Percentiles rank a stretch among this genome's conserved stretches.
phyloP scores from a whole-genome alignment of 2,329 filamentous ascomycete genomes.

The Hortaea werneckii region DNA sequence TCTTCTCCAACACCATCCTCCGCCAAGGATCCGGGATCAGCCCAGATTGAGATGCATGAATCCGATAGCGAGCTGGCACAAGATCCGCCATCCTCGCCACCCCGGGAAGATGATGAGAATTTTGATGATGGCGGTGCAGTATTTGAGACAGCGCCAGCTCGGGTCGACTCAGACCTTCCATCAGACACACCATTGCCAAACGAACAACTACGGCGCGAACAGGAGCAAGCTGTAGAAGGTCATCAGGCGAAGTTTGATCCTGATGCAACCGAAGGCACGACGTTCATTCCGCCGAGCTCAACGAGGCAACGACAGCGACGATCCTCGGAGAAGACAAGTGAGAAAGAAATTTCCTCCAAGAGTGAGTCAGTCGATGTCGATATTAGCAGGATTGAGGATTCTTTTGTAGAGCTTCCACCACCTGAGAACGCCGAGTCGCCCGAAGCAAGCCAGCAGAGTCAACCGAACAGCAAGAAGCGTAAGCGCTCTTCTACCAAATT shows the following conservation, averaged over 20 bases:
- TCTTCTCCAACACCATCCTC: constrained; percentile 43
- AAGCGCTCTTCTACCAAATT: constrained; percentile 12
- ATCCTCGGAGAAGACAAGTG: neutral
- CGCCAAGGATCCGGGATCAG: constrained; percentile 1
- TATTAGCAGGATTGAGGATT: constrained; percentile 27
- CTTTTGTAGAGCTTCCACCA: constrained; percentile 20
- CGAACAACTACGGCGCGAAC: constrained; percentile 2
- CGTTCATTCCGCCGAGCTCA: neutral
- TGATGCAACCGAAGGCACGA: neutral
- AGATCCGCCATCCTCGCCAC: constrained; percentile 2
- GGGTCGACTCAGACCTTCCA: neutral
- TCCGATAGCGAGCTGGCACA: neutral
- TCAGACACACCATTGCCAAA: neutral
- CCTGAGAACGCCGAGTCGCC: neutral
- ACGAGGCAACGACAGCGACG: neutral
- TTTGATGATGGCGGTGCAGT: neutral
- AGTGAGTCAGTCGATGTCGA: constrained; percentile 10
- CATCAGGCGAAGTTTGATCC: neutral
- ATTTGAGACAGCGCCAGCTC: neutral
- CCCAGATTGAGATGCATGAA: neutral
- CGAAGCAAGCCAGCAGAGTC: constrained; percentile 4
- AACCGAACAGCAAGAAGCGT: constrained; percentile 15
- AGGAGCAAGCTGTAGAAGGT: constrained; percentile 1
- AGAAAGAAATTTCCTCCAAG: neutral
- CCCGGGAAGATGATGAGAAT: neutral